Base-by-base conservation (phyloP, 2,329 filamentous ascomycete species). In the Aspergillus viridinutans region DNA sequence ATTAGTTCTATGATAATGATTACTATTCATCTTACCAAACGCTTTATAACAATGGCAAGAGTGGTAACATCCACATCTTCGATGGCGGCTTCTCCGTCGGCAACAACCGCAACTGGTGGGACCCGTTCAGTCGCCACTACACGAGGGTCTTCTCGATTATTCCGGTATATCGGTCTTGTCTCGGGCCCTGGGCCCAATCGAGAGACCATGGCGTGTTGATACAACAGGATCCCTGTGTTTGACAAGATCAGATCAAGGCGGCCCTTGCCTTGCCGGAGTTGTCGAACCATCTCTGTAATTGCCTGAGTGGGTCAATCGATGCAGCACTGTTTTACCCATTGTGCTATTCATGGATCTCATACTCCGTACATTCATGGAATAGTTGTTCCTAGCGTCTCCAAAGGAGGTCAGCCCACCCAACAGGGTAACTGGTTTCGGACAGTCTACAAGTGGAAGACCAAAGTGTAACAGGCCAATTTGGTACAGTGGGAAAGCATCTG, bases 311-410 rank as follows among this genome's bases (percentile, higher is more conserved):
- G 25, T 28, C 23, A 9, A 26, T 2, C 3, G 17, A 20, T 23
- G 35, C 35, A 3, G 28, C 23, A 21, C 4, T 47, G 43, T 47
- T 23, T 25, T 12, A 43, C 40, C 21, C 43, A 8, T 26, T 14
- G 43, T 14, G 14, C 21, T 23, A 47, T 26, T 47, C 43, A 23
- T 14, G 23, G 21, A 14, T 7, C 7, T 3, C 58, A 21, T 69
- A 82, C 25, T 25, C 25, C 4, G 25, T 5, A 4, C 85, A 72
- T 89, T 86, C 80, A 88, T 84, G 0, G 84, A 86, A 58, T 89
- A 89, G 54, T 89, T 89, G 60, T 89, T 89, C 0, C 86, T 86
- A 5, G 87, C 86, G 0, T 86, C 87, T 0, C 87, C 86, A 57
- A 89, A 89, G 0, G 82, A 86, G 4, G 86, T 89, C 53, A 90